Evolutionary conservation across 257 asterid genomes (phyloP).

Genomic region (Solanum stenotomum): DNA sequence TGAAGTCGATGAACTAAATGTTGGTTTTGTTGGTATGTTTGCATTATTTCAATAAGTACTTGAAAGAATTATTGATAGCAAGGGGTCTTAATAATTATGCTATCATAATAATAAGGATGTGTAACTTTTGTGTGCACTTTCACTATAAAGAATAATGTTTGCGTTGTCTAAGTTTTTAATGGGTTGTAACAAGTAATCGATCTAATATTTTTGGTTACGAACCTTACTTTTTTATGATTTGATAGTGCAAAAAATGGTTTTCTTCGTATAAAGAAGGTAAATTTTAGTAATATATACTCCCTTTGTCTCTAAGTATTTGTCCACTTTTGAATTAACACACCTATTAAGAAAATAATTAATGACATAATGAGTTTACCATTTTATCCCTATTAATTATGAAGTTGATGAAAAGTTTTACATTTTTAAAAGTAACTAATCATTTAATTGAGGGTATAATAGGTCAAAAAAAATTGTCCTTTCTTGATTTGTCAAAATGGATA

Average conservation of each 20-base stretch:
- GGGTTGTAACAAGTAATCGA: neutral
- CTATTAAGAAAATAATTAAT: no score
- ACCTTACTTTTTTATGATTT: neutral
- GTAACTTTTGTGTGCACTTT: neutral
- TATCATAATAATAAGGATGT: neutral
- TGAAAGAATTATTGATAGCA: neutral
- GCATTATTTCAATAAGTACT: neutral
- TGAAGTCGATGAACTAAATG: neutral
- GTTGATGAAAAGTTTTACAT: no score
- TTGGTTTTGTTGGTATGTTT: neutral
- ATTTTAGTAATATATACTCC: neutral
- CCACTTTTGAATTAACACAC: no score
- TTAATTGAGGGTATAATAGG: no score
- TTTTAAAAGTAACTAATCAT: no score
- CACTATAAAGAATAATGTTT: neutral
- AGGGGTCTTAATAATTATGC: neutral
- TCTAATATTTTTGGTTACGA: neutral
- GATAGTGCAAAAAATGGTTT: no score
- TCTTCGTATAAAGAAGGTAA: neutral
- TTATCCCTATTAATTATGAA: no score
- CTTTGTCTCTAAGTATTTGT: no score
- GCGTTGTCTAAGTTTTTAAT: neutral
- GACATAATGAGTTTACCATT: no score
- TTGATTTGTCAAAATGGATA: no score
- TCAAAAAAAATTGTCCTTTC: no score